phyloP scores from a whole-genome alignment of 306 rosid species.

The Astragalus glycyphyllos region DNA sequence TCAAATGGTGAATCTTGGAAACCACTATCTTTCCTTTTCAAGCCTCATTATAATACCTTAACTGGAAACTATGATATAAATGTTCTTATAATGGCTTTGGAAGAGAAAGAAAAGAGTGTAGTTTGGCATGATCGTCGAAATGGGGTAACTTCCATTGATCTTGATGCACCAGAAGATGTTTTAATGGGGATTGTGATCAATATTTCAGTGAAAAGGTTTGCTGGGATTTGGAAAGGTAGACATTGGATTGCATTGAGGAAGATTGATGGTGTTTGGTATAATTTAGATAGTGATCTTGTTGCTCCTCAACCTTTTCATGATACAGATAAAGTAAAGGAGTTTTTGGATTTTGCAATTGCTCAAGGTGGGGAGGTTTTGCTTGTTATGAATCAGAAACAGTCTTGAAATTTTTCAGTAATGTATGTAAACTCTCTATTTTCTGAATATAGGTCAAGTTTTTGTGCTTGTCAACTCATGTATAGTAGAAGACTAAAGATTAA shows the following conservation, averaged over 20 bases:
- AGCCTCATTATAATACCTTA: slow-evolving; percentile 79
- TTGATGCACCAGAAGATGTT: slow-evolving; percentile 63
- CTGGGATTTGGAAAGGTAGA: slow-evolving; percentile 83
- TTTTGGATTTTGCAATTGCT: slow-evolving; percentile 64
- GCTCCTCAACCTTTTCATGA: slow-evolving; percentile 65
- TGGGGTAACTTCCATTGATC: slow-evolving; percentile 69
- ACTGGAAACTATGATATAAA: slow-evolving; percentile 95
- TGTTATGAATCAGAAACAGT: slow-evolving; percentile 65
- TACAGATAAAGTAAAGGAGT: slow-evolving; percentile 55
- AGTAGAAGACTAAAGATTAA: slow-evolving; percentile 24
- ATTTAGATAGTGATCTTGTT: slow-evolving; percentile 85
- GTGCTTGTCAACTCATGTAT: slow-evolving; percentile 13
- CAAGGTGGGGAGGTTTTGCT: slow-evolving; percentile 82
- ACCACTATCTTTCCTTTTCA: slow-evolving; percentile 63
- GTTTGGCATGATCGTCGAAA: slow-evolving; percentile 81
- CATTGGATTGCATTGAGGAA: slow-evolving; percentile 87
- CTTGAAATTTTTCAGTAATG: slow-evolving; percentile 31
- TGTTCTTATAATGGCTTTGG: slow-evolving; percentile 79
- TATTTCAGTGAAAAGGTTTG: slow-evolving; percentile 63
- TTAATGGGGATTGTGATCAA: slow-evolving; percentile 90
- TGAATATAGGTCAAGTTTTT: neutral
- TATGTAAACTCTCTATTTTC: neutral
- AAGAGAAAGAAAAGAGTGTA: slow-evolving; percentile 75
- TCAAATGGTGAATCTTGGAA: slow-evolving; percentile 66
- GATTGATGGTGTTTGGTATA: slow-evolving; percentile 71